Base-by-base conservation (phyloP, 148 eudicot genomes). In the Chenopodium berlandieri region DNA sequence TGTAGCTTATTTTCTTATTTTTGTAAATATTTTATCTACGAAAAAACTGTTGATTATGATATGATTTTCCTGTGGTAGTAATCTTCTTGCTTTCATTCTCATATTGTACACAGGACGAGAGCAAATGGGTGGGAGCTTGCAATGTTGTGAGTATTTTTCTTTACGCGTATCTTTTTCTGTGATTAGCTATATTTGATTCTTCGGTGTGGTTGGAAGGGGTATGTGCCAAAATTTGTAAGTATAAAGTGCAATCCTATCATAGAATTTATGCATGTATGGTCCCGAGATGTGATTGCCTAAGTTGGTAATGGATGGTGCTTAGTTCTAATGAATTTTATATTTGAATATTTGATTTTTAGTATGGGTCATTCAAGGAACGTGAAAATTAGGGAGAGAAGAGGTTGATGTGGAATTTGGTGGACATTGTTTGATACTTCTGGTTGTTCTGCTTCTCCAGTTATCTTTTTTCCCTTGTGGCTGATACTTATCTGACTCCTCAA, bases 101-200 rank as follows among this genome's bases (percentile, higher is more conserved):
- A 40, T 79, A 12, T 86, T 40, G 65, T 73, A 27, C 82, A 81
- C 92, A 88, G 90, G 89, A 79, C 63, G 82, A 46, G 80, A 81
- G 82, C 75, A 86, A 64, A 76, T 90, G 90, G 90, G 83, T 90
- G 82, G 85, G 65, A 52, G 72, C 71, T 37, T 64, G 23, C 40
- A 4, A 1, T 34, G 50, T 69, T 81, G 92, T 90, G 80, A 88
- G 92, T 90, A 66, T 70, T 83, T 76, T 78, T 85, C 63, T 54
- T 25, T 46, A 17, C 14, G 50, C 79, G n/a, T 17, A 31, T 23
- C 30, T 48, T 25, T 65, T 62, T 11, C 11, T 63, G 9, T 73
- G 6, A 10, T 52, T 2, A 12, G 12, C 16, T 52, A 10, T 3
- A 52, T 52, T 52, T 52, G 56, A 52, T 52, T 10, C 3, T 52